Evolutionary conservation across 805 yeast species (phyloP), one percentile per base, ranked within the genome.

Genomic region (Priceomyces fermenticarens): DNA sequence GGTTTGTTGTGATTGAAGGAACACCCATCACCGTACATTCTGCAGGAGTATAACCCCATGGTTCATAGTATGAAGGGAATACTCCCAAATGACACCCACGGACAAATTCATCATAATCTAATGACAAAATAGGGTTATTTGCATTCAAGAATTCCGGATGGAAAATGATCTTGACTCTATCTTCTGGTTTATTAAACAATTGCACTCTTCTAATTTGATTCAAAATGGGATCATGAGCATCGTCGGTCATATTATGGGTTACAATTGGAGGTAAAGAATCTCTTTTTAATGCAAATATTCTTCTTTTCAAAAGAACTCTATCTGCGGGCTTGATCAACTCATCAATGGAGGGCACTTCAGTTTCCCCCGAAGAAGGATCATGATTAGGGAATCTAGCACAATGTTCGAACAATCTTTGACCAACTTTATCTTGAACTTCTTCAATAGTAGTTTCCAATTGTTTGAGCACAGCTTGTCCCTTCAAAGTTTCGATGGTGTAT

Each of bases 1-100:
- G 70, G 62, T 91, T 91, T 32, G 99, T 91, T 9, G 99, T 91
- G 56, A 91, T 87, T 5, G 97, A 88, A 12, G 99, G 99, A 44
- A 93, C 95, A 42, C 99, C 99, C 99, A 91, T 91, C 16, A 93
- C 99, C 0, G 99, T 91, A 72, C 99, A 93, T 63, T 91, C 99
- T 7, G 98, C 98, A 3, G 99, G 99, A 2, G 99, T 91, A 65
- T 91, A 91, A 30, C 99, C 99, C 99, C 99, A 91, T 3, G 99
- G 99, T 68, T 91, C 99, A 60, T 91, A 91, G 68, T 91, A 91
- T 0, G 97, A 88, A 37, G 99, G 99, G 83, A 91, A 91, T 38
- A 91, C 96, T 62, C 99, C 99, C 63, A 93, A 71, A 65, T 91
- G 98, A 62, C 97, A 90, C 46, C 99, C 99, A 52, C 99, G 79